Evolutionary conservation across 805 yeast species (phyloP).

Genomic region (Nematodospora valgi): DNA sequence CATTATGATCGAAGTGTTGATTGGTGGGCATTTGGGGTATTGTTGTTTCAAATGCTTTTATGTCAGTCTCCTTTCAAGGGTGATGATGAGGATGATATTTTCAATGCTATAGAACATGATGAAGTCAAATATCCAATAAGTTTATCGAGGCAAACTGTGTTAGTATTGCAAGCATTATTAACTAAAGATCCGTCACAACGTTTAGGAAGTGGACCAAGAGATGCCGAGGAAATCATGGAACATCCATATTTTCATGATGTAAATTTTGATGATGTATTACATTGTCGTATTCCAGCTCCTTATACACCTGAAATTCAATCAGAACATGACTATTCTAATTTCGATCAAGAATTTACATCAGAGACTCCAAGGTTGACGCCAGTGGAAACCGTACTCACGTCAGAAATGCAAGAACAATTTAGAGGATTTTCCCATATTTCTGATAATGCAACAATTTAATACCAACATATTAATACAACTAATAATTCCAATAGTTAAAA

Average conservation of each 20-base stretch:
- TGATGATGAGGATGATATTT: constrained; percentile 94
- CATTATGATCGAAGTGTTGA: constrained; percentile 92
- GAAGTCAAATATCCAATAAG: constrained; percentile 96
- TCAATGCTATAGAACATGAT: constrained; percentile 93
- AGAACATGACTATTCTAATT: constrained; percentile 88
- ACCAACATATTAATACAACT: neutral
- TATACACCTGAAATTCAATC: constrained; percentile 82
- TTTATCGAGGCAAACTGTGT: constrained; percentile 96
- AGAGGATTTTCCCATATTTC: constrained; percentile 92
- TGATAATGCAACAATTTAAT: constrained; percentile 46
- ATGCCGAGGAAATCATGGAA: constrained; percentile 91
- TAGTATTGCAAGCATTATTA: constrained; percentile 83
- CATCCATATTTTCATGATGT: constrained; percentile 92
- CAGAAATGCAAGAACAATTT: constrained; percentile 92
- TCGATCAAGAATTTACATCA: constrained; percentile 91
- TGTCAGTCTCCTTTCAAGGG: constrained; percentile 98
- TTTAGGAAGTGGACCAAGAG: constrained; percentile 82
- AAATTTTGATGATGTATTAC: constrained; percentile 80
- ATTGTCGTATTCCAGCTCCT: constrained; percentile 77
- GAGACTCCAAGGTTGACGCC: constrained; percentile 96
- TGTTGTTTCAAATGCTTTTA: constrained; percentile 91
- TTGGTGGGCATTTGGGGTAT: constrained; percentile 99
- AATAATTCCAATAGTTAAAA: neutral
- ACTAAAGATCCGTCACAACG: constrained; percentile 85
- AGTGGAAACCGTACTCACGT: constrained; percentile 79